Percentiles rank a stretch among this genome's conserved stretches.
phyloP scores from a whole-genome alignment of 2,329 filamentous ascomycete genomes.

The Septoria petroselini region DNA sequence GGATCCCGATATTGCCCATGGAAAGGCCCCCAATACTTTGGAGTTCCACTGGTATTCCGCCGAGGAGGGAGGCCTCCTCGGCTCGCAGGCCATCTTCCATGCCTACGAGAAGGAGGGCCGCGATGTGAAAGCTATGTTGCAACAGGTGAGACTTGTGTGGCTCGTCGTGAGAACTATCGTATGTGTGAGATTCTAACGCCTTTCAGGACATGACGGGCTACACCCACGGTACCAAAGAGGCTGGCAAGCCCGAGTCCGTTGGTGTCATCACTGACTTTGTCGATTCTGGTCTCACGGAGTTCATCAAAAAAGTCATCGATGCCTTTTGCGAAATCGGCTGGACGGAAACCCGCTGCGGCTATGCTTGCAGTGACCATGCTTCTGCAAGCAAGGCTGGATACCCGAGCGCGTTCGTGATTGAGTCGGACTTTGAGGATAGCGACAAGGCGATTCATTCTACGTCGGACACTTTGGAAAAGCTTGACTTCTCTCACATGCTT shows the following conservation, averaged over 20 bases:
- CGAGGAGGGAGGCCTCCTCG: conserved; percentile 82
- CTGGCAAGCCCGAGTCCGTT: conserved; percentile 77
- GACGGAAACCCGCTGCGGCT: no score
- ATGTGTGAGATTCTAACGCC: no score
- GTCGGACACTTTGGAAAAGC: conserved; percentile 66
- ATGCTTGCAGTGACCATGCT: conserved; percentile 69
- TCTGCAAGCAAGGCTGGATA: conserved; percentile 72
- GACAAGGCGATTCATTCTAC: conserved; percentile 65
- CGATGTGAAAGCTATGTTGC: conserved; percentile 91
- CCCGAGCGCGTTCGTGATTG: conserved; percentile 72
- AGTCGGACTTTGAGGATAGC: conserved; percentile 63
- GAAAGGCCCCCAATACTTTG: conserved; percentile 76
- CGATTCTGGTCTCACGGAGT: conserved; percentile 74
- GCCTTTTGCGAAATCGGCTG: no score
- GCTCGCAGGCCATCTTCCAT: conserved; percentile 84
- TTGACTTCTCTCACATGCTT: conserved; percentile 86
- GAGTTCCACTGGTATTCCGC: conserved; percentile 97
- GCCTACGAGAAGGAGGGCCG: conserved; percentile 69
- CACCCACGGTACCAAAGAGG: conserved; percentile 75
- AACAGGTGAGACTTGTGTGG: conserved; percentile 61
- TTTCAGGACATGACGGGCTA: conserved; percentile 83
- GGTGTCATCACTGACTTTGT: conserved; percentile 93
- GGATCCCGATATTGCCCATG: conserved; percentile 64
- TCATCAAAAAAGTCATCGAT: conserved; percentile 85
- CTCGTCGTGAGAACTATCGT: no score